These are phyloP conservation scores for Hemisphaericaspora nanyangensis DNA, from an alignment of 805 yeast species.

Conservation along the genomic window DNA sequence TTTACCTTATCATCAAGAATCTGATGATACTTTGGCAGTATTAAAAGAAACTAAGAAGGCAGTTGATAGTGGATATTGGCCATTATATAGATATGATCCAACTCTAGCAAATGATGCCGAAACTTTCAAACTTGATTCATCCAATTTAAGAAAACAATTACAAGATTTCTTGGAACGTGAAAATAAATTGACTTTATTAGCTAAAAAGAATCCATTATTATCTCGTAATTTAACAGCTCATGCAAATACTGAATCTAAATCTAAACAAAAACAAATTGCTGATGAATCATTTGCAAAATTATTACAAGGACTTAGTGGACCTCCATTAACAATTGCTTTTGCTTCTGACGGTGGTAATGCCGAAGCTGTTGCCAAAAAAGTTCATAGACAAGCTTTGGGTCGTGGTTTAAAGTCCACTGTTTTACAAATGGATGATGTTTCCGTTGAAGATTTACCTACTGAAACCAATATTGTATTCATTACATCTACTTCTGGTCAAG, in stretches of 20 bases:
- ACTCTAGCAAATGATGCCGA: constrained; percentile 41
- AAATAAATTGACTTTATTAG: constrained; percentile 76
- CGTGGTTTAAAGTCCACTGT: constrained; percentile 71
- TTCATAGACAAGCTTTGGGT: constrained; percentile 73
- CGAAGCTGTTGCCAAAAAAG: constrained; percentile 71
- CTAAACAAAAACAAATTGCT: constrained; percentile 61
- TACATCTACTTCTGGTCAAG: constrained; percentile 80
- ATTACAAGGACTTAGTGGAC: constrained; percentile 85
- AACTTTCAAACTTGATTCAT: constrained; percentile 82
- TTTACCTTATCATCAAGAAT: constrained; percentile 68
- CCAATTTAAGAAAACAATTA: constrained; percentile 71
- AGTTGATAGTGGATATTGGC: constrained; percentile 96
- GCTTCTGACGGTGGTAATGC: constrained; percentile 95
- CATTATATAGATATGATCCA: constrained; percentile 85
- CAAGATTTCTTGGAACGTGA: constrained; percentile 83
- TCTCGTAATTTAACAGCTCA: constrained; percentile 67
- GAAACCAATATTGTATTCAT: constrained; percentile 69
- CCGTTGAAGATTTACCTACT: constrained; percentile 67
- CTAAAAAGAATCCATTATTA: constrained; percentile 66
- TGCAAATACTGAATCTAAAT: constrained; percentile 55
- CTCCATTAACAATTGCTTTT: constrained; percentile 80
- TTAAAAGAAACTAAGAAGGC: constrained; percentile 84
- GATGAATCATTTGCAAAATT: constrained; percentile 73
- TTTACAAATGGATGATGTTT: constrained; percentile 66
- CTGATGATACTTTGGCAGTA: constrained; percentile 65